These are phyloP conservation scores for Leucosporidium scottii DNA, from an alignment of 768 basidiomycete genomes.

Conservation along the genomic window DNA sequence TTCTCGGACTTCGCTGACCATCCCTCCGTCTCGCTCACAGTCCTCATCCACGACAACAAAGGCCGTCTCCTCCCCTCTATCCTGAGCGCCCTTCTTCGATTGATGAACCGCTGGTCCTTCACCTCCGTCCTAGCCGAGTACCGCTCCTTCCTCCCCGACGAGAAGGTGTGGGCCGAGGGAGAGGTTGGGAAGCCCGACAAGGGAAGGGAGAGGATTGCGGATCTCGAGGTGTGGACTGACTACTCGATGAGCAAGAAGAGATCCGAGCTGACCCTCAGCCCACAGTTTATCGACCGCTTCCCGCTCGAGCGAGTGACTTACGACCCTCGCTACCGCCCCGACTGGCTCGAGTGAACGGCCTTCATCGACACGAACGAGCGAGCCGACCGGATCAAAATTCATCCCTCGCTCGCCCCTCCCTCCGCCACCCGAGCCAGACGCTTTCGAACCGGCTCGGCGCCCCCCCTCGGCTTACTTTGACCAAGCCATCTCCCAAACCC, in stretches of 20 bases:
- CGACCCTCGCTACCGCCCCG: slow-evolving; percentile 16
- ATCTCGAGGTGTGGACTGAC: slow-evolving; percentile 12
- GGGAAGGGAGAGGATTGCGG: slow-evolving; percentile 23
- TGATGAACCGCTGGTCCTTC: slow-evolving; percentile 22
- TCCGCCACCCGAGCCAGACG: too few relatives aligned
- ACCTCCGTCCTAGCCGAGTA: slow-evolving; percentile 24
- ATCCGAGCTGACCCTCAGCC: not conserved
- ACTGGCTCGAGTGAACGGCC: slow-evolving; percentile 15
- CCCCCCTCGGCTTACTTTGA: too few relatives aligned
- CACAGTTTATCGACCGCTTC: slow-evolving; percentile 27
- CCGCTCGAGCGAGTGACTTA: slow-evolving; percentile 13
- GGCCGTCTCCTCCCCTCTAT: slow-evolving; percentile 27
- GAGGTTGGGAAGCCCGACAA: slow-evolving; percentile 15
- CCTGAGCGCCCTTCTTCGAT: slow-evolving; percentile 18
- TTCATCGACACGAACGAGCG: too few relatives aligned
- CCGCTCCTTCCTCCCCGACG: slow-evolving; percentile 24
- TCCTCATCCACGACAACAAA: slow-evolving; percentile 34
- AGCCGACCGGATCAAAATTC: too few relatives aligned
- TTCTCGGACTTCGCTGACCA: not conserved
- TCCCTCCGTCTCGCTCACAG: not conserved
- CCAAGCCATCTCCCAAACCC: too few relatives aligned
- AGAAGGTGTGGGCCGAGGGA: slow-evolving; percentile 11
- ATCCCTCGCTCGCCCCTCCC: too few relatives aligned
- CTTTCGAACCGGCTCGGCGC: too few relatives aligned
- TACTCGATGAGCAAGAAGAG: not conserved